phyloP scores from a whole-genome alignment of 345 rosid genomes.

The Populus davidiana region DNA sequence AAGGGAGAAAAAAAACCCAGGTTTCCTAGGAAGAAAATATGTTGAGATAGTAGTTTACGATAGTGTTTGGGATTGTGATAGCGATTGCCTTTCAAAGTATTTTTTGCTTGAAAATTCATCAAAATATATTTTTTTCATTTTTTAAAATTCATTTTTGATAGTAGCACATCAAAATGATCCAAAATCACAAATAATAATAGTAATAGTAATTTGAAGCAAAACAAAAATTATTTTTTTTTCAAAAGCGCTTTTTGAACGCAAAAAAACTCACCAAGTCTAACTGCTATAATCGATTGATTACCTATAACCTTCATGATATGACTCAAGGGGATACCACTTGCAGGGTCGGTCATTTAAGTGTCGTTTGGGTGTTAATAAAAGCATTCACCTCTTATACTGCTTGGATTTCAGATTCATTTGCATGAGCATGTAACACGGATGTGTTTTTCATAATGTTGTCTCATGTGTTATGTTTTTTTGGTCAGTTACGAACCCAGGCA shows the following conservation, averaged over 20 bases:
- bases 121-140: no score
- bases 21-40: neutral
- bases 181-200: no score
- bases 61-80: no score
- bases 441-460: constrained; percentile 1
- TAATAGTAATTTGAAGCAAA: no score
- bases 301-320: neutral
- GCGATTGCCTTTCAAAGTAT: no score
- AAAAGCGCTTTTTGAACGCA: no score
- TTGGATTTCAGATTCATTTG: constrained; percentile 1
- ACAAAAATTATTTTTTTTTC: no score
- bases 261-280: neutral
- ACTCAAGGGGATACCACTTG: neutral
- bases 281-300: neutral
- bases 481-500: constrained; percentile 87
- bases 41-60: neutral
- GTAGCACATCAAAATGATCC: no score
- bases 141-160: no score
- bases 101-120: no score
- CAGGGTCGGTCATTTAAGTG: neutral
- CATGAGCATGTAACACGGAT: neutral
- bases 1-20: neutral
- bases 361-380: constrained; percentile 8
- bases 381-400: constrained; percentile 15
- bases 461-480: constrained; percentile 25